These are phyloP conservation scores for Elsinoe ampelina DNA, from an alignment of 2,329 filamentous ascomycete genomes.

Conservation along the genomic window DNA sequence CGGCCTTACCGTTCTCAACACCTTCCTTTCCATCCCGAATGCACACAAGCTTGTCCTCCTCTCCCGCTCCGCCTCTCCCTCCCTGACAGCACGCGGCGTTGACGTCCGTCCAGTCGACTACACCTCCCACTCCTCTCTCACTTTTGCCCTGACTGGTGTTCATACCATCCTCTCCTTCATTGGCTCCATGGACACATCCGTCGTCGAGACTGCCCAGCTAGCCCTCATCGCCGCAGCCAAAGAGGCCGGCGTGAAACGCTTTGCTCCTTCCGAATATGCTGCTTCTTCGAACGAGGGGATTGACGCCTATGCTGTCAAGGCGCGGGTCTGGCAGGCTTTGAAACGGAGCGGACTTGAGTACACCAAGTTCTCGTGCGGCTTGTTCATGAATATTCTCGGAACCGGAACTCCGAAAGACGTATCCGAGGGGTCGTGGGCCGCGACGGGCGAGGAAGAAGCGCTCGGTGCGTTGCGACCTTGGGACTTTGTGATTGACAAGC, in stretches of 20 bases:
- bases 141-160: slow-evolving; percentile 20
- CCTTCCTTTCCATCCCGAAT: slow-evolving; percentile 19
- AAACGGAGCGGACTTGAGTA: slow-evolving; percentile 20
- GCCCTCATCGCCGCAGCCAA: slow-evolving; percentile 48
- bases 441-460: slow-evolving; percentile 24
- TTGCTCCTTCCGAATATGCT: slow-evolving; percentile 51
- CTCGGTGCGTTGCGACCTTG: slow-evolving; percentile 28
- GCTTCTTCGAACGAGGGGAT: slow-evolving; percentile 19
- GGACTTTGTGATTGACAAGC: slow-evolving; percentile 38
- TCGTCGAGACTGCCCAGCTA: slow-evolving; percentile 32
- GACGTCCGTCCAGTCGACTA: slow-evolving; percentile 23
- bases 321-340: slow-evolving; percentile 20
- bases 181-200: slow-evolving; percentile 16
- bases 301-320: slow-evolving; percentile 22
- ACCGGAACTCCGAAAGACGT: slow-evolving; percentile 22
- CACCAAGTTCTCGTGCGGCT: slow-evolving; percentile 22
- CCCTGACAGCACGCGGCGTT: slow-evolving; percentile 18
- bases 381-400: slow-evolving; percentile 24
- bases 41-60: slow-evolving; percentile 22
- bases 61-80: slow-evolving; percentile 22
- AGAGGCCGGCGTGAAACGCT: slow-evolving; percentile 50
- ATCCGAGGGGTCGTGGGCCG: slow-evolving; percentile 16
- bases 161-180: slow-evolving; percentile 26
- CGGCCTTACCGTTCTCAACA: slow-evolving; percentile 23
- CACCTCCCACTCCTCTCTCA: slow-evolving; percentile 19